These are phyloP conservation scores for Saccharomycopsis babjevae DNA, from an alignment of 805 yeast genomes.

Conservation along the genomic window DNA sequence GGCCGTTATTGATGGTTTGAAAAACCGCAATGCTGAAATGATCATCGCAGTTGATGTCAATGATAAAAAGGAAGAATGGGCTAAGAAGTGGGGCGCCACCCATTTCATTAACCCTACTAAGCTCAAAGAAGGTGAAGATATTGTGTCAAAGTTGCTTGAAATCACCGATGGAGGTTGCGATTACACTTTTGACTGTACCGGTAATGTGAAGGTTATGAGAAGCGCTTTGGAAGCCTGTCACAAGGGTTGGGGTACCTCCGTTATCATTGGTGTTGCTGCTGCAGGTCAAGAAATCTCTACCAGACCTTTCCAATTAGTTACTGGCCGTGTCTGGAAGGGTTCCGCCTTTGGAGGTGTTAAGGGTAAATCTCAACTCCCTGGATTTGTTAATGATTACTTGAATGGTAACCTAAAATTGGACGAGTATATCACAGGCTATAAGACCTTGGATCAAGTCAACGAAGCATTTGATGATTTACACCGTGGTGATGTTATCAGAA, in stretches of 20 bases:
- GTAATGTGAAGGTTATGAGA: constrained; percentile 92
- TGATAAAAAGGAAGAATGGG: constrained; percentile 77
- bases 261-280: constrained; percentile 96
- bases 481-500: constrained; percentile 86
- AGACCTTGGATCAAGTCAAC: constrained; percentile 67
- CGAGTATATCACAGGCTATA: constrained; percentile 91
- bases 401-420: constrained; percentile 78
- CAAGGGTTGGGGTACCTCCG: constrained; percentile 97
- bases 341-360: constrained; percentile 99
- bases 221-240: constrained; percentile 94
- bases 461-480: constrained; percentile 92
- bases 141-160: constrained; percentile 75
- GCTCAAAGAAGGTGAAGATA: constrained; percentile 59
- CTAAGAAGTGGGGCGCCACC: constrained; percentile 85
- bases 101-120: constrained; percentile 77
- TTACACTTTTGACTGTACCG: constrained; percentile 95
- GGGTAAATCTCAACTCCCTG: constrained; percentile 93
- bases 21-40: constrained; percentile 66
- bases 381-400: constrained; percentile 76
- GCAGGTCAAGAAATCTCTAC: constrained; percentile 96
- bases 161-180: constrained; percentile 97
- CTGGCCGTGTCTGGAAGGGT: constrained; percentile 98
- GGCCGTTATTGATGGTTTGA: constrained; percentile 93
- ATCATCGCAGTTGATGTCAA: constrained; percentile 84
- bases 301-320: constrained; percentile 97